Evolutionary conservation across 2,329 filamentous ascomycete genomes (phyloP).

Genomic region (Coleophoma eucalyptorum): DNA sequence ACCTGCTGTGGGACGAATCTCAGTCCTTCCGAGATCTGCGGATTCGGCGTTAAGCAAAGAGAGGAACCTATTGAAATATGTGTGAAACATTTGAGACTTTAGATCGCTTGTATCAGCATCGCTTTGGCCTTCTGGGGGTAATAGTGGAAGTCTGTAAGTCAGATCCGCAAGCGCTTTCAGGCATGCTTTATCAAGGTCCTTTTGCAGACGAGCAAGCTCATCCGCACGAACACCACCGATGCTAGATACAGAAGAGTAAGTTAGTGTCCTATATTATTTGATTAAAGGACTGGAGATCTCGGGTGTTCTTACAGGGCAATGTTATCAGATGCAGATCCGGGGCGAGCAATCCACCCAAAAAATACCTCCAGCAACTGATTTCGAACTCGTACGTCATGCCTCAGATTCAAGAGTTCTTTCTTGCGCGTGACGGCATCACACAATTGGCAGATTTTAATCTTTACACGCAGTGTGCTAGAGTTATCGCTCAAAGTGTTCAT

Average conservation of each 20-base stretch:
- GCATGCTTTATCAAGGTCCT: slow-evolving; percentile 63
- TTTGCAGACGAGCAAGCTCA: slow-evolving; percentile 54
- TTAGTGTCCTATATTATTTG: neutral
- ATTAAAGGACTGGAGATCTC: neutral
- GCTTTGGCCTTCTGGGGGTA: slow-evolving; percentile 60
- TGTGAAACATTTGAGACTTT: slow-evolving; percentile 69
- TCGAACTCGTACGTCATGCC: slow-evolving; percentile 64
- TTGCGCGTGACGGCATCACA: slow-evolving; percentile 62
- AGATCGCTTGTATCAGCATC: slow-evolving; percentile 65
- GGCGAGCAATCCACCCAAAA: slow-evolving; percentile 64
- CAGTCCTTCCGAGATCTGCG: slow-evolving; percentile 37
- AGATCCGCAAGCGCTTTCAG: slow-evolving; percentile 62
- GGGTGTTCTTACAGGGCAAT: slow-evolving; percentile 18
- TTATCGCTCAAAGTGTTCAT: slow-evolving; percentile 55
- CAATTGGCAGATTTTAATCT: slow-evolving; percentile 66
- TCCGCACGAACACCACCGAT: slow-evolving; percentile 44
- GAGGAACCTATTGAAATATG: slow-evolving; percentile 67
- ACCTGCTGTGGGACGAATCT: slow-evolving; percentile 33
- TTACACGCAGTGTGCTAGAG: slow-evolving; percentile 54
- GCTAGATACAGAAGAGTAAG: neutral
- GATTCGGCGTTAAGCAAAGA: slow-evolving; percentile 59
- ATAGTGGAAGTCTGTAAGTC: slow-evolving; percentile 62
- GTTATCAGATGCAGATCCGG: slow-evolving; percentile 47
- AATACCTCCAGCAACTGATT: slow-evolving; percentile 67
- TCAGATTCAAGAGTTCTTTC: slow-evolving; percentile 64